Base-by-base conservation (phyloP, 2,329 filamentous ascomycete genomes). In the Penicillium griseofulvum region DNA sequence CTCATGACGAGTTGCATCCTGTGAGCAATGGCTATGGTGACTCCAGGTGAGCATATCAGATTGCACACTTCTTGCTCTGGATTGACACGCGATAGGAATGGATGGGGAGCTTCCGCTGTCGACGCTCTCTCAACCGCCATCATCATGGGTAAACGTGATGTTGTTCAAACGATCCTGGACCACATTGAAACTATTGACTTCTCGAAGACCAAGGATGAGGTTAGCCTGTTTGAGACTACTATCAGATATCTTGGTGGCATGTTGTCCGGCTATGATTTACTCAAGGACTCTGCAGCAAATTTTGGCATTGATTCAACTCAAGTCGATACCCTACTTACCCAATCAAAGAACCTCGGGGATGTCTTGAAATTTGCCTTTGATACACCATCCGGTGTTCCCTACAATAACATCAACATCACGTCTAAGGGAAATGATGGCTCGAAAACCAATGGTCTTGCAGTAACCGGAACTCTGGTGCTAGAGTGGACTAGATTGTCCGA, bases 141-240 rank as follows among this genome's bases (percentile, higher is more conserved):
- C 46, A 73, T 96, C 24, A 93, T 95, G 88, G 80, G 82, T 37
- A 81, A 90, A 42, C 75, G 78, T 28, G 78, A 86, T 16, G 84
- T 89, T 24, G 85, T 94, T 14, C 76, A 86, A 39, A 78, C 85
- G 50, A 91, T 95, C 59, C 73, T 96, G 19, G 78, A 87, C 6
- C 87, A 86, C 68, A 82, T 96, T 43, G 81, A 84, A 0, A 82
- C 74, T 0, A 87, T 95, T 65, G 79, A 95, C 71, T 96, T 90
- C 67, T 81, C 81, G 39, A 76, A 79, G 11, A 89, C 87, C 1
- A 66, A 78, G 2, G 72, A 78, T 1, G 73, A 78, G 10, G 85
- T 96, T 46, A 93, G 88, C 36, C 74, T 96, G 8, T 96, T 96
- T 66, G 91, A 96, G 74, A 95, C 90, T 0, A 96, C 90, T 0